These are phyloP conservation scores for Leccinum huronense DNA, from an alignment of 1,284 basidiomycete genomes.

Conservation along the genomic window DNA sequence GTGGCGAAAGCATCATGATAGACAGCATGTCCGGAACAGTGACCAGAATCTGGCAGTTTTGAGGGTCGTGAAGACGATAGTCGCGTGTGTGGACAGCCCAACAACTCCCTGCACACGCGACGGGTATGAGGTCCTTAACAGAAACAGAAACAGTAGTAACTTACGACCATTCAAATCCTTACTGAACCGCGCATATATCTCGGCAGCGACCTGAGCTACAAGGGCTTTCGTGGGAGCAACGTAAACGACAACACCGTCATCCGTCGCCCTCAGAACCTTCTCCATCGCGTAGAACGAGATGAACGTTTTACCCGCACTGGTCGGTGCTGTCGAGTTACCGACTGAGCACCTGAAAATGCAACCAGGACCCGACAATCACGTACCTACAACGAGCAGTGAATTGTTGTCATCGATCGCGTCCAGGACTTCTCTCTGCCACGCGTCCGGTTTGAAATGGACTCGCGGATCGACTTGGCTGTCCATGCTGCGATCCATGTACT, in stretches of 20 bases:
- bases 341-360: not conserved
- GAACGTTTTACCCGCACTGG: conserved; percentile 72
- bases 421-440: conserved; percentile 66
- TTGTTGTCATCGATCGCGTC: conserved; percentile 59
- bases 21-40: conserved; percentile 70
- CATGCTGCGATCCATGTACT: conserved; percentile 71
- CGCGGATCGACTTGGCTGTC: conserved; percentile 56
- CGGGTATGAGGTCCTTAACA: not conserved
- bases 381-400: conserved; percentile 66
- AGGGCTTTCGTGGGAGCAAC: conserved; percentile 73
- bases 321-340: conserved; percentile 46
- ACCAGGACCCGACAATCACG: conserved; percentile 23
- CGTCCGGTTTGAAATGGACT: conserved; percentile 65
- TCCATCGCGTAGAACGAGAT: conserved; percentile 78
- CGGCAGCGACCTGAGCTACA: conserved; percentile 66
- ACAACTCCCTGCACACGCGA: conserved; percentile 43
- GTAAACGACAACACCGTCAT: conserved; percentile 69
- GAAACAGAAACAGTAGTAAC: conserved; percentile 20
- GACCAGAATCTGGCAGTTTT: conserved; percentile 67
- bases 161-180: conserved; percentile 54
- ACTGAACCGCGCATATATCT: conserved; percentile 66
- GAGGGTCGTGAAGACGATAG: conserved; percentile 59
- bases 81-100: conserved; percentile 74
- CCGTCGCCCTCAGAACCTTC: conserved; percentile 54
- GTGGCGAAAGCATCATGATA: conserved; percentile 66